These are phyloP conservation scores for Trichoderma erinaceum DNA, from an alignment of 495 filamentous ascomycete genomes.

Conservation along the genomic window DNA sequence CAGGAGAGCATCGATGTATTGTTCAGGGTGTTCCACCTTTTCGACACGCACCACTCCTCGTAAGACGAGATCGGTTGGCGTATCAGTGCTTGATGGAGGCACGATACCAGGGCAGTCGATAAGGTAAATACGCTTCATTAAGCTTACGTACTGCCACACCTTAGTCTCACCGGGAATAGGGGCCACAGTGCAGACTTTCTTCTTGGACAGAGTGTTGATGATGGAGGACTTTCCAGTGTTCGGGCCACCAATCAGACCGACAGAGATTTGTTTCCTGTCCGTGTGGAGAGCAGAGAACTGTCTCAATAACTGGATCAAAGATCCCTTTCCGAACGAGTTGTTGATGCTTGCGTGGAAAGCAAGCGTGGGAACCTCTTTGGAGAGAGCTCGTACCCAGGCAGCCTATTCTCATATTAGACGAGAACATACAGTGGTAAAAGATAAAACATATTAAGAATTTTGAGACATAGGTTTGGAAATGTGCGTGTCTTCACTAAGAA, in stretches of 20 bases:
- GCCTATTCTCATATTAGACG: constrained; percentile 48
- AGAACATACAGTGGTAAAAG: neutral
- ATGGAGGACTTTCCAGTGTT: constrained; percentile 89
- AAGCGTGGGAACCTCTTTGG: constrained; percentile 83
- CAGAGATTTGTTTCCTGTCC: constrained; percentile 84
- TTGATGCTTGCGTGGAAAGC: constrained; percentile 90
- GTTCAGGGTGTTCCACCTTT: constrained; percentile 90
- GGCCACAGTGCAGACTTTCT: constrained; percentile 90
- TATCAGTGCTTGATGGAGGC: constrained; percentile 75
- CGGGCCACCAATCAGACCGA: constrained; percentile 77
- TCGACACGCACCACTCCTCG: constrained; percentile 89
- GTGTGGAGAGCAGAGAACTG: constrained; percentile 91
- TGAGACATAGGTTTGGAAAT: constrained; percentile 37
- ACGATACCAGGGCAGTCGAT: constrained; percentile 97
- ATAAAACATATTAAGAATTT: too few relatives aligned
- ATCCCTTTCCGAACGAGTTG: constrained; percentile 85
- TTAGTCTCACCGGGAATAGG: constrained; percentile 95
- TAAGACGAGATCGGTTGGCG: constrained; percentile 81
- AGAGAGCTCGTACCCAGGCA: constrained; percentile 73
- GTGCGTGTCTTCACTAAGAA: constrained; percentile 99
- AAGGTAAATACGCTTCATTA: constrained; percentile 95
- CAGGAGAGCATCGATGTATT: constrained; percentile 84
- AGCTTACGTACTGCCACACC: constrained; percentile 94
- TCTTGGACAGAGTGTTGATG: constrained; percentile 86
- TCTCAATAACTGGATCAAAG: constrained; percentile 68